Percentiles rank a stretch among this genome's conserved stretches.
Conservation (phyloP, 1,284 basidiomycete species). For the Cryptococcus sp. region DNA sequence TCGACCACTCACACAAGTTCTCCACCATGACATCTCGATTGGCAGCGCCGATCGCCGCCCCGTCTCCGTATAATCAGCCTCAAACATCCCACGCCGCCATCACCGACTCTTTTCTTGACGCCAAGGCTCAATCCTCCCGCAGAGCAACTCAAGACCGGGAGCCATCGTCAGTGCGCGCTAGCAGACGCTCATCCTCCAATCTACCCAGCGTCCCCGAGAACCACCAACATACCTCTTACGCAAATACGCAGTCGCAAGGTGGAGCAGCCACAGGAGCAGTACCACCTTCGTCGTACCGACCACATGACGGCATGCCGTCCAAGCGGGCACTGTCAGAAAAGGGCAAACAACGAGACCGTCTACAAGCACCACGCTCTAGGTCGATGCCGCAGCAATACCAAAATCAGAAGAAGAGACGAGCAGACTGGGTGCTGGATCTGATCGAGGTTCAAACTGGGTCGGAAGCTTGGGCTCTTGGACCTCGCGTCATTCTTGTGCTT, state of each 20-base stretch:
- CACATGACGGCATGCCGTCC: background rate
- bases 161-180: background rate
- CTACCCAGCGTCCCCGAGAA: conserved; percentile 16
- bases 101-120: conserved; percentile 12
- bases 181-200: conserved; percentile 1
- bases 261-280: background rate
- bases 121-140: conserved; percentile 15
- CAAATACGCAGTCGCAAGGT: background rate
- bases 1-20: background rate
- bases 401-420: conserved; percentile 7
- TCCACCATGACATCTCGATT: background rate
- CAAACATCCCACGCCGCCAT: background rate
- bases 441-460: conserved; percentile 26
- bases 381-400: conserved; percentile 1
- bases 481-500: conserved; percentile 37
- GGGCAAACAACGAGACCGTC: background rate
- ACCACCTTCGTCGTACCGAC: background rate
- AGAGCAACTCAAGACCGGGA: background rate
- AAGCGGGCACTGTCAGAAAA: background rate
- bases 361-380: background rate
- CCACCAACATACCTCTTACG: conserved; percentile 2
- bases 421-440: conserved; percentile 38
- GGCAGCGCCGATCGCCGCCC: background rate
- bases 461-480: conserved; percentile 28
- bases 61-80: background rate